phyloP scores from a whole-genome alignment of 108 stramenopile genomes.

The Phaeodactylum tricornutum region DNA sequence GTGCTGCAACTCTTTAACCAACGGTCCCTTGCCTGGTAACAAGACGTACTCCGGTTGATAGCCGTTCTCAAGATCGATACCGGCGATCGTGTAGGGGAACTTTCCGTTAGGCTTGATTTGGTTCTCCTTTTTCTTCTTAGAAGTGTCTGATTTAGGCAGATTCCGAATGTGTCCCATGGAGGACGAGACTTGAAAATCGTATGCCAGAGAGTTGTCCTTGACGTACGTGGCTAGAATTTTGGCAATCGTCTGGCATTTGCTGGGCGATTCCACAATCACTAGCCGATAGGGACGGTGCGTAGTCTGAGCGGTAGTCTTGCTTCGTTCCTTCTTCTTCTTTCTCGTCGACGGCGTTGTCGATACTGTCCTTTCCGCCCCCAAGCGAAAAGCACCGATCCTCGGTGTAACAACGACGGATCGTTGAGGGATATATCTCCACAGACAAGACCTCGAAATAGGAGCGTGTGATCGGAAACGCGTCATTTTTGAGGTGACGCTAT shows the following conservation, averaged over 20 bases:
- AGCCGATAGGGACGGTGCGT: constrained; percentile 33
- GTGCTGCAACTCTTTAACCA: constrained; percentile 18
- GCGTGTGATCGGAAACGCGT: too few species aligned
- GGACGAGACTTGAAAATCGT: constrained; percentile 32
- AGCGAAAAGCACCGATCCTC: too few species aligned
- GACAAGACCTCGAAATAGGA: too few species aligned
- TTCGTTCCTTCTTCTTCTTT: too few species aligned
- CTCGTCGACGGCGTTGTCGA: too few species aligned
- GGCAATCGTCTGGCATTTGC: constrained; percentile 43
- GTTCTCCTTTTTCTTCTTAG: not conserved
- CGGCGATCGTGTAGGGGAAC: constrained; percentile 18
- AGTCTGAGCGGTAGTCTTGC: too few species aligned
- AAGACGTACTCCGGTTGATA: constrained; percentile 52
- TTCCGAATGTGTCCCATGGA: constrained; percentile 40
- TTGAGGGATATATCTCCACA: too few species aligned
- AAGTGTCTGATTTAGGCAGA: constrained; percentile 18
- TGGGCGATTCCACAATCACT: constrained; percentile 48
- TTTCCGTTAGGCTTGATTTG: constrained; percentile 1
- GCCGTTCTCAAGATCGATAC: constrained; percentile 42
- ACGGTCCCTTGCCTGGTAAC: constrained; percentile 27
- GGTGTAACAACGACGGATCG: too few species aligned
- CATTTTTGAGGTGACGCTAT: too few species aligned
- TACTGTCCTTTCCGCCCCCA: too few species aligned
- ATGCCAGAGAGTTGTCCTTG: constrained; percentile 18
- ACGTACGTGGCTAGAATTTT: constrained; percentile 35